These are phyloP conservation scores for Aquanectria penicillioides DNA, from an alignment of 2,329 filamentous ascomycete species.

Conservation along the genomic window DNA sequence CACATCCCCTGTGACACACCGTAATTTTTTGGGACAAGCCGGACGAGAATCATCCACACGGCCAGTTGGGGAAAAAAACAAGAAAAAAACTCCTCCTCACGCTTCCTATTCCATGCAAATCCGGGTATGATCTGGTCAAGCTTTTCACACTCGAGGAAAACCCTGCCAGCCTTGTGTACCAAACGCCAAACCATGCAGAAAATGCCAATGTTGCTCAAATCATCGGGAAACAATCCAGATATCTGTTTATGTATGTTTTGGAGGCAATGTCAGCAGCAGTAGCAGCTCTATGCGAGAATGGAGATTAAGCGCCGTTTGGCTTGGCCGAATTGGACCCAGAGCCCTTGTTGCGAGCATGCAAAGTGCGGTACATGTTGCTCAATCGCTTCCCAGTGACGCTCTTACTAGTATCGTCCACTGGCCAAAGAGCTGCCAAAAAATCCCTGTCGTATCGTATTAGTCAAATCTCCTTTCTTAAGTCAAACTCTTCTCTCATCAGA, in stretches of 20 bases:
- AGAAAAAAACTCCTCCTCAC: conserved; percentile 37
- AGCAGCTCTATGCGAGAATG: not conserved
- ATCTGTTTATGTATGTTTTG: conserved; percentile 29
- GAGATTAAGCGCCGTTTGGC: conserved; percentile 46
- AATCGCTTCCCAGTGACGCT: conserved; percentile 56
- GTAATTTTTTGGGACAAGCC: conserved; percentile 7
- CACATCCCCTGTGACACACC: conserved; percentile 19
- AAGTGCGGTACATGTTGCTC: conserved; percentile 56
- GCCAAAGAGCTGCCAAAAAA: conserved; percentile 57
- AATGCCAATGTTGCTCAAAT: conserved; percentile 35
- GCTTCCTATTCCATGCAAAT: conserved; percentile 42
- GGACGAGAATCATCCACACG: conserved; percentile 12
- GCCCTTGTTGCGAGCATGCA: conserved; percentile 48
- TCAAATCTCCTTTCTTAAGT: no score
- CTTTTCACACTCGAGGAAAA: conserved; percentile 32
- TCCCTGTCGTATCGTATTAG: conserved; percentile 49
- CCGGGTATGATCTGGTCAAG: conserved; percentile 39
- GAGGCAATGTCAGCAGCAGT: conserved; percentile 1
- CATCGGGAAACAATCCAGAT: conserved; percentile 30
- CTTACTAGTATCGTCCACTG: conserved; percentile 56
- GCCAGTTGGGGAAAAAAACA: no score
- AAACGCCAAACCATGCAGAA: conserved; percentile 44
- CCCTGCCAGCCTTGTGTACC: conserved; percentile 32
- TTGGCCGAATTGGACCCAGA: conserved; percentile 41
- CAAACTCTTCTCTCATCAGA: no score